phyloP scores from a whole-genome alignment of 1,284 basidiomycete species.

The Gymnopus androsaceus region DNA sequence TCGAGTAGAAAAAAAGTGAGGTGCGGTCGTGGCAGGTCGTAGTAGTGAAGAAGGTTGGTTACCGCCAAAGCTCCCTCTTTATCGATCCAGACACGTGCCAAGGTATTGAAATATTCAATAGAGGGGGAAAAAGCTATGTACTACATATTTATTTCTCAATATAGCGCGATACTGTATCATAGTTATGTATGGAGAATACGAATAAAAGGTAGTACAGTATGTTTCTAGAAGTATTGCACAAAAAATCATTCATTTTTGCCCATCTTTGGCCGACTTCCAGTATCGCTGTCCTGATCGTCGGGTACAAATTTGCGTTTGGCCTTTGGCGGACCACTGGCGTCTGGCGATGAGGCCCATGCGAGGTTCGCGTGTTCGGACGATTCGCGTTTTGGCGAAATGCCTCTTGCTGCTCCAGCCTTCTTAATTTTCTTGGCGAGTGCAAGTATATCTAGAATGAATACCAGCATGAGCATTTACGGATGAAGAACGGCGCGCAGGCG shows the following conservation, averaged over 20 bases:
- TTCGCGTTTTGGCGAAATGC: slow-evolving; percentile 5
- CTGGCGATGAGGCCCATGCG: not conserved
- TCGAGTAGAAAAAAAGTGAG: not conserved
- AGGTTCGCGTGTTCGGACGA: not conserved
- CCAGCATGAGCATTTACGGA: slow-evolving; percentile 9
- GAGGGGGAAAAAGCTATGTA: too few species aligned
- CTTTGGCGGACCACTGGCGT: slow-evolving; percentile 20
- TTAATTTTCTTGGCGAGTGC: slow-evolving; percentile 40
- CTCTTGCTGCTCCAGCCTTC: slow-evolving; percentile 6
- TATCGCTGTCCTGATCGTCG: slow-evolving; percentile 26
- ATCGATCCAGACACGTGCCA: slow-evolving; percentile 28
- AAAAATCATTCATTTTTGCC: not conserved
- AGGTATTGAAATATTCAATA: not conserved
- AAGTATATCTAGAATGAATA: slow-evolving; percentile 31
- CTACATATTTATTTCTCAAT: not conserved
- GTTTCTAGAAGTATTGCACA: not conserved
- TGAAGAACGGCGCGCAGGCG: slow-evolving; percentile 12
- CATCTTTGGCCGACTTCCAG: slow-evolving; percentile 27
- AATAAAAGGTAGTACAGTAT: not conserved
- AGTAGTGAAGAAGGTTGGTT: slow-evolving; percentile 18
- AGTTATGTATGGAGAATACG: not conserved
- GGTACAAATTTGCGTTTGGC: slow-evolving; percentile 35
- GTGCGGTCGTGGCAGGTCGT: not conserved
- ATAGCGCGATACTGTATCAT: too few species aligned
- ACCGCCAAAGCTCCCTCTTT: slow-evolving; percentile 18